These are phyloP conservation scores for Quercus mongolica DNA, from an alignment of 306 rosid species.

Conservation along the genomic window DNA sequence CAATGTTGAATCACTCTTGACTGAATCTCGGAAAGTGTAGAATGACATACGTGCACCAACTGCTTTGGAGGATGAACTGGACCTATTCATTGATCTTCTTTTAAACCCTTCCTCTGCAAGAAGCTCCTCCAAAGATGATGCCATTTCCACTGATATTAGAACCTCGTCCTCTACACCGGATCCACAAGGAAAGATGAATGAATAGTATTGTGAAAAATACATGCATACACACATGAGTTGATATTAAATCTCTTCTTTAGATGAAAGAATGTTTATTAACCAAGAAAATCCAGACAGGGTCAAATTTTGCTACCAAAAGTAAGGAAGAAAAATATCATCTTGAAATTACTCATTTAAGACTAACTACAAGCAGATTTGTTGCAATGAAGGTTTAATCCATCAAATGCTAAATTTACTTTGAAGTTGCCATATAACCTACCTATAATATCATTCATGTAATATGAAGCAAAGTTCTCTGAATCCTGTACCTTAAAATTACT, in stretches of 20 bases:
- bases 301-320: neutral
- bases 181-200: slow-evolving; percentile 13
- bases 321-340: neutral
- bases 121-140: slow-evolving; percentile 77
- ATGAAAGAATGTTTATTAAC: neutral
- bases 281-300: neutral
- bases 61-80: slow-evolving; percentile 45
- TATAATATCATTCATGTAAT: neutral
- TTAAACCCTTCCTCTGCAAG: slow-evolving; percentile 78
- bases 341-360: neutral
- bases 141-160: slow-evolving; percentile 37
- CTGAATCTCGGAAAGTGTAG: slow-evolving; percentile 1
- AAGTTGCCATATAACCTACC: neutral
- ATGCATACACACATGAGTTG: neutral
- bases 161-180: slow-evolving; percentile 4
- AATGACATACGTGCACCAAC: slow-evolving; percentile 29
- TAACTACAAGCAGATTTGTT: neutral
- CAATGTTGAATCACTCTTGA: slow-evolving; percentile 15
- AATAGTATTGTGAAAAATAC: neutral
- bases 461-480: neutral
- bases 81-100: slow-evolving; percentile 38
- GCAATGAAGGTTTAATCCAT: slow-evolving; percentile 3
- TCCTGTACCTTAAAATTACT: neutral
- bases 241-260: neutral
- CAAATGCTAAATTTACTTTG: neutral